A percentile compares a stretch with the other conserved stretches of the same genome.
These are phyloP conservation scores for Kodamaea leandrae DNA, from an alignment of 805 yeast species.

Conservation along the genomic window DNA sequence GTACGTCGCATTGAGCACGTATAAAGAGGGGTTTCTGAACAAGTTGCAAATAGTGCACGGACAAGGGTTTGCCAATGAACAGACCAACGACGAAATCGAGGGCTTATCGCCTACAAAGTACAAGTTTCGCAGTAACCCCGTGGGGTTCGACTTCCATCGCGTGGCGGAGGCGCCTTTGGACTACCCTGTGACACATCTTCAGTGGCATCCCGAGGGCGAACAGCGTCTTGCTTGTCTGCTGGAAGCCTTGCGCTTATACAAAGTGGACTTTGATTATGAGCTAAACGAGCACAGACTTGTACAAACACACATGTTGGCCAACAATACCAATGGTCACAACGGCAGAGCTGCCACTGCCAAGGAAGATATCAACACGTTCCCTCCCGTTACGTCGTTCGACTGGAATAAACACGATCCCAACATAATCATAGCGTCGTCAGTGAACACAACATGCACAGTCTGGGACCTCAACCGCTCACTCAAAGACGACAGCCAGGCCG, in stretches of 20 bases:
- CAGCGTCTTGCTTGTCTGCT: slow-evolving; percentile 61
- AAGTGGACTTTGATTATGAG: slow-evolving; percentile 46
- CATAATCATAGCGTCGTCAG: slow-evolving; percentile 75
- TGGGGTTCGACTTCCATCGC: slow-evolving; percentile 42
- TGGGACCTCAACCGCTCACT: slow-evolving; percentile 69
- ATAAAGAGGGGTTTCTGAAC: slow-evolving; percentile 74
- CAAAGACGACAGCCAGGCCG: slow-evolving; percentile 15
- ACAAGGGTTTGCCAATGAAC: slow-evolving; percentile 22
- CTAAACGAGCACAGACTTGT: slow-evolving; percentile 35
- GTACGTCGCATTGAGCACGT: slow-evolving; percentile 67
- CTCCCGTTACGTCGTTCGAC: slow-evolving; percentile 92
- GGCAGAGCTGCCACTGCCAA: slow-evolving; percentile 40
- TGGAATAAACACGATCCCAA: slow-evolving; percentile 79
- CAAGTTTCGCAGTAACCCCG: slow-evolving; percentile 2
- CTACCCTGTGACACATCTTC: slow-evolving; percentile 68
- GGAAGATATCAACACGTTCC: slow-evolving; percentile 51
- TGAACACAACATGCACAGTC: slow-evolving; percentile 95
- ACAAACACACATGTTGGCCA: slow-evolving; percentile 41
- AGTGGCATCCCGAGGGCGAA: slow-evolving; percentile 65
- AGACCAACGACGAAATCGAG: slow-evolving; percentile 13
- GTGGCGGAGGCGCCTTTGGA: slow-evolving; percentile 53
- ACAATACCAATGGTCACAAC: slow-evolving; percentile 29
- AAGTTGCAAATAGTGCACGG: slow-evolving; percentile 51
- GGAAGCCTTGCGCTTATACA: slow-evolving; percentile 69
- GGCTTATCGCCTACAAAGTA: slow-evolving; percentile 10